phyloP scores from a whole-genome alignment of 345 rosid species.

The Odontarrhena argentea region DNA sequence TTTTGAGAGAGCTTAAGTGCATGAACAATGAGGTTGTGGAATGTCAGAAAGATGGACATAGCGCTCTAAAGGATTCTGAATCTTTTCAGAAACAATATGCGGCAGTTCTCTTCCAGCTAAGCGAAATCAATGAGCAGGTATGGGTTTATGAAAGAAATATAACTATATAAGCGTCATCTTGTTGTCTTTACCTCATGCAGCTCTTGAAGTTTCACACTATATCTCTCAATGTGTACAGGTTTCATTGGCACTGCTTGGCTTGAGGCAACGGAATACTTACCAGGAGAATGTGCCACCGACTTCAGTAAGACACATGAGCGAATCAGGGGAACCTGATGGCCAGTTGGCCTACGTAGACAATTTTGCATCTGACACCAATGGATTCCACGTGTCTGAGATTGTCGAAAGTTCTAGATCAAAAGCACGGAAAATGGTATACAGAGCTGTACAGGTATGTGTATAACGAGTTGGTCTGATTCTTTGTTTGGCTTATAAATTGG shows the following conservation, averaged over 20 bases:
- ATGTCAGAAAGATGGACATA: constrained; percentile 59
- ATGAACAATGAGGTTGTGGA: constrained; percentile 69
- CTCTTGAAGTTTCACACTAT: constrained; percentile 16
- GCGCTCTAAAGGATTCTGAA: constrained; percentile 62
- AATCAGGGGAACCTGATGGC: constrained; percentile 49
- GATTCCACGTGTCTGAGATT: constrained; percentile 67
- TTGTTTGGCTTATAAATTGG: constrained; percentile 1
- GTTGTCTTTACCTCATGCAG: constrained; percentile 24
- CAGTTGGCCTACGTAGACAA: constrained; percentile 47
- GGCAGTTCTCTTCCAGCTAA: constrained; percentile 68
- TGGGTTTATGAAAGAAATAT: constrained; percentile 27
- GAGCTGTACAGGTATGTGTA: constrained; percentile 64
- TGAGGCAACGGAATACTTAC: constrained; percentile 81
- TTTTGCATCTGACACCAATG: constrained; percentile 49
- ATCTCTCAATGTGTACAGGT: constrained; percentile 50
- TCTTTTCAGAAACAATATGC: constrained; percentile 78
- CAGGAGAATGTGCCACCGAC: constrained; percentile 48
- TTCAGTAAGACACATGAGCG: constrained; percentile 38
- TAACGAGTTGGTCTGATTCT: constrained; percentile 23
- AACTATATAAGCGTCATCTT: constrained; percentile 31
- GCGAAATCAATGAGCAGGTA: constrained; percentile 80
- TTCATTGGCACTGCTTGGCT: constrained; percentile 65
- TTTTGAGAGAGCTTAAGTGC: constrained; percentile 66
- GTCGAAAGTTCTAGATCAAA: constrained; percentile 64
- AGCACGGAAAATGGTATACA: constrained; percentile 71